phyloP scores from a whole-genome alignment of 305 asterid genomes.

The Rubia tinctorum region DNA sequence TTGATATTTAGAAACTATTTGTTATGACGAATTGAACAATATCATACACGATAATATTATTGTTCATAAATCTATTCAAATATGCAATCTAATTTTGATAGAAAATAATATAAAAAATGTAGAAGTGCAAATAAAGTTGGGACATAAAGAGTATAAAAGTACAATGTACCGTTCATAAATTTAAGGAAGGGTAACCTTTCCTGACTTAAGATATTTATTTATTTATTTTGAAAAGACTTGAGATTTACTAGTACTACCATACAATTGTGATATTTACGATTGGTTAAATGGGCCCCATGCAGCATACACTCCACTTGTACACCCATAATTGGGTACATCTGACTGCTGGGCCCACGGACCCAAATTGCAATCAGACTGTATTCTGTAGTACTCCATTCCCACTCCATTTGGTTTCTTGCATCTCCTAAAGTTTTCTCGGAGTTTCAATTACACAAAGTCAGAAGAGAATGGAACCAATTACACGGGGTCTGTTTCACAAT shows the following conservation, averaged over 20 bases:
- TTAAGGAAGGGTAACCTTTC: no score
- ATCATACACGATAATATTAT: no score
- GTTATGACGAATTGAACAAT: no score
- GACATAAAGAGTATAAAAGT: no score
- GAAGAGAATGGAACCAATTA: not conserved
- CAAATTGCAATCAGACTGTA: not conserved
- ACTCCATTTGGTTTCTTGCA: not conserved
- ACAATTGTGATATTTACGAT: not conserved
- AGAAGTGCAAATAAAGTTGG: no score
- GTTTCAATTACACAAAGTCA: not conserved
- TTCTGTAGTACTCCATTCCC: not conserved
- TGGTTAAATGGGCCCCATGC: not conserved
- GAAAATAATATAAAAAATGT: no score
- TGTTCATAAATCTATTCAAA: no score
- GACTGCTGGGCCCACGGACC: not conserved
- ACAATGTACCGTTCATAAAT: no score
- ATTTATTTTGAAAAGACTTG: no score
- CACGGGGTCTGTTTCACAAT: not conserved
- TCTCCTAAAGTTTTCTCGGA: not conserved
- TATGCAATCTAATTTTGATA: no score
- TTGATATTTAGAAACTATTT: no score
- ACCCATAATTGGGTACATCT: not conserved
- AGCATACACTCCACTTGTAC: not conserved
- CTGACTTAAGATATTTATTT: no score
- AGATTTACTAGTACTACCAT: not conserved